Conservation (phyloP, 495 filamentous ascomycete genomes). For the Trichoderma virens region DNA sequence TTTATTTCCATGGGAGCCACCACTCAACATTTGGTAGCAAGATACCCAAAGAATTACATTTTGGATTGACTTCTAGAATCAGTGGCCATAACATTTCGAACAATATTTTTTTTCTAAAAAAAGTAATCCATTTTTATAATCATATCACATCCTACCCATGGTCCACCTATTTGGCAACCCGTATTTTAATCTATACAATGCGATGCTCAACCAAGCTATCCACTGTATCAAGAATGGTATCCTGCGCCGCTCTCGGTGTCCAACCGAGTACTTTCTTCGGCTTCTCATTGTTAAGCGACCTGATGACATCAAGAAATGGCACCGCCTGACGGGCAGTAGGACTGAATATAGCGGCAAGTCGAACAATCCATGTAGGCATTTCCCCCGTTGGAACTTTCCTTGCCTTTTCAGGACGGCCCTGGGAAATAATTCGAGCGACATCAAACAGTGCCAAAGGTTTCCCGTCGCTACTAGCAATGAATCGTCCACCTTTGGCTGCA, state of each 20-base stretch:
- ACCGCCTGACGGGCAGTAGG: background rate
- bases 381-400: background rate
- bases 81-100: no score
- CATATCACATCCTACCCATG: no score
- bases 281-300: background rate
- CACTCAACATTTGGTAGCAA: background rate
- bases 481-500: background rate
- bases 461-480: background rate
- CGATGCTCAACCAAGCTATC: background rate
- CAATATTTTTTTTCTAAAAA: no score
- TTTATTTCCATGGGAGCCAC: background rate
- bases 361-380: background rate
- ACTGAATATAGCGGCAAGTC: background rate
- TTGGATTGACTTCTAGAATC: background rate
- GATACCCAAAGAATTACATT: background rate
- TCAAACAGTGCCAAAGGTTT: background rate
- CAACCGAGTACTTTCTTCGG: background rate
- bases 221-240: constrained; percentile 1
- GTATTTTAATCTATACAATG: background rate
- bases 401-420: background rate
- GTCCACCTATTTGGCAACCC: no score
- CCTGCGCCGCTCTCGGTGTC: background rate
- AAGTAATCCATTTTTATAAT: no score
- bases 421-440: background rate
- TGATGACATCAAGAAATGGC: background rate